Conservation (phyloP, 2,329 filamentous ascomycete species). For the Penicillium verrucosum region DNA sequence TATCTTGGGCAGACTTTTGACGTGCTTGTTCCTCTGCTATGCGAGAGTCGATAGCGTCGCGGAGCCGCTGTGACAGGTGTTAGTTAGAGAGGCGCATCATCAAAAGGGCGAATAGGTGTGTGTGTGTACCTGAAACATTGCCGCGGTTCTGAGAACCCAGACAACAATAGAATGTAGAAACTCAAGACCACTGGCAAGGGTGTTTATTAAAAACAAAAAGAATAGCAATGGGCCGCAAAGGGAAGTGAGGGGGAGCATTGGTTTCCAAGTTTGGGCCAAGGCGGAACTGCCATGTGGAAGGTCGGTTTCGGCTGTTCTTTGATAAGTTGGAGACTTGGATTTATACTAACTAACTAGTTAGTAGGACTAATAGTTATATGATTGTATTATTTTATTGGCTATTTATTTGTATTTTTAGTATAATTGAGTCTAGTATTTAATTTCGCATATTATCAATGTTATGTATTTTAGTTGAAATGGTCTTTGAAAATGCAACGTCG, state of each 20-base stretch:
- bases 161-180: constrained; percentile 15
- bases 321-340: neutral
- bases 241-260: constrained; percentile 20
- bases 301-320: neutral
- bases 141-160: constrained; percentile 20
- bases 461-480: neutral
- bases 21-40: constrained; percentile 91
- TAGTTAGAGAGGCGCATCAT: neutral
- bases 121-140: constrained; percentile 26
- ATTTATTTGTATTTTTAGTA: neutral
- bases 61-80: constrained; percentile 61
- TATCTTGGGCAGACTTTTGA: constrained; percentile 54
- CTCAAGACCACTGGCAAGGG: constrained; percentile 6
- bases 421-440: neutral
- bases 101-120: neutral
- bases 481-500: neutral
- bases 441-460: neutral
- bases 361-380: no score
- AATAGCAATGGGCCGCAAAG: constrained; percentile 10
- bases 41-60: constrained; percentile 78
- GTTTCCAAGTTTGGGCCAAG: constrained; percentile 5
- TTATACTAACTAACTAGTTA: no score
- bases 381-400: neutral
- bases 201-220: constrained; percentile 4
- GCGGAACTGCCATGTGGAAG: constrained; percentile 13